A percentile compares a stretch with the other conserved stretches of the same genome.
These are phyloP conservation scores for Entomortierella beljakovae DNA, from an alignment of 192 early-diverging fungal genomes.

Conservation along the genomic window DNA sequence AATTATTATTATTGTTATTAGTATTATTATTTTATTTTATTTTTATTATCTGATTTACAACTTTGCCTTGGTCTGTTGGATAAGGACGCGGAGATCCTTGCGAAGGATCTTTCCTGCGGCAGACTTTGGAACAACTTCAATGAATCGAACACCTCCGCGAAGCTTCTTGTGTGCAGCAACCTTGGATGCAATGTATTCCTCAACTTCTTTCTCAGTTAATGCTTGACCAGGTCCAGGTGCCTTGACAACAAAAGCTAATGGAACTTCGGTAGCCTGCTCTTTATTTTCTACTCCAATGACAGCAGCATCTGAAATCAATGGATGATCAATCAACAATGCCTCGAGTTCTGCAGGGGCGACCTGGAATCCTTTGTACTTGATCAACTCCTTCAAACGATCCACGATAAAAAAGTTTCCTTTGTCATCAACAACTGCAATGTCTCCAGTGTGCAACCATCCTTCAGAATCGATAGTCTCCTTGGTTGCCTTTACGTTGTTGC, in stretches of 20 bases:
- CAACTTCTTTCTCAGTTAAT: constrained; percentile 59
- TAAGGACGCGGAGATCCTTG: constrained; percentile 65
- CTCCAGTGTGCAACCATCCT: constrained; percentile 87
- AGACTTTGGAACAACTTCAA: constrained; percentile 80
- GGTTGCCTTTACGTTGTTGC: constrained; percentile 83
- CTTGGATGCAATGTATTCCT: constrained; percentile 67
- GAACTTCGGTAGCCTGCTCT: constrained; percentile 78
- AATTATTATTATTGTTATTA: constrained; percentile 3
- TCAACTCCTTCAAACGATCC: constrained; percentile 90
- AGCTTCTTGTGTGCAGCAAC: constrained; percentile 83
- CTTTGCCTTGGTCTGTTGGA: constrained; percentile 22
- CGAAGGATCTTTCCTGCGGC: constrained; percentile 89
- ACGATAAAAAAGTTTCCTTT: constrained; percentile 73
- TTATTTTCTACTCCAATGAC: constrained; percentile 76
- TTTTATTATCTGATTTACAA: constrained; percentile 10
- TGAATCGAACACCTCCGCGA: constrained; percentile 79
- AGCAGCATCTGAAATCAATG: constrained; percentile 73
- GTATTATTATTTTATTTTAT: background rate
- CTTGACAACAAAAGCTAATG: constrained; percentile 81
- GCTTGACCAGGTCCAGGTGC: constrained; percentile 51
- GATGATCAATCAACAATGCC: constrained; percentile 75
- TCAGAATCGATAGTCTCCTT: constrained; percentile 75
- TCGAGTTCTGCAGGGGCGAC: constrained; percentile 93
- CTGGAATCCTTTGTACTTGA: constrained; percentile 91
- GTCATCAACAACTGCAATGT: constrained; percentile 77